Conservation (phyloP, 495 filamentous ascomycete genomes). For the Glarea lozoyensis region DNA sequence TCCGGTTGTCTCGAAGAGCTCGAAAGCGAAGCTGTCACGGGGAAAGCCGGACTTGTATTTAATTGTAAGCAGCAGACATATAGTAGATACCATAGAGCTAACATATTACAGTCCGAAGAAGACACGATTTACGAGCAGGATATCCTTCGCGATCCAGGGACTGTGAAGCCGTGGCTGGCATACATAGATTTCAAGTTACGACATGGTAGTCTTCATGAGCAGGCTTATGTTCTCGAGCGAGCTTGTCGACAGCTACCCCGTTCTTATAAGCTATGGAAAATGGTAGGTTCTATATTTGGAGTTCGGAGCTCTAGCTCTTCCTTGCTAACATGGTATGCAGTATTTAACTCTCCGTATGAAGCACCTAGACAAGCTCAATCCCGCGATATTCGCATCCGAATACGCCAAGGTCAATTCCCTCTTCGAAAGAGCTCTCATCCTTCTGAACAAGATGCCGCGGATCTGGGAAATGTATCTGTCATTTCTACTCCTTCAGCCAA, state of each 20-base stretch:
- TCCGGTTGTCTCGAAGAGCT: slow-evolving; percentile 18
- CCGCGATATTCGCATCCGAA: slow-evolving; percentile 70
- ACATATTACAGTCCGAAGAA: slow-evolving; percentile 52
- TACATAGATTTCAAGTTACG: slow-evolving; percentile 90
- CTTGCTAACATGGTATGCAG: slow-evolving; percentile 28
- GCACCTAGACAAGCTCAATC: slow-evolving; percentile 76
- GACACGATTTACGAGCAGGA: slow-evolving; percentile 96
- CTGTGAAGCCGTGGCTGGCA: slow-evolving; percentile 88
- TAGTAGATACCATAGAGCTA: slow-evolving; percentile 1
- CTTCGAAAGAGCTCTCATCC: slow-evolving; percentile 86
- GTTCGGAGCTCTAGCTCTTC: background rate
- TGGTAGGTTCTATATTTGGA: no score
- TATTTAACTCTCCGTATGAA: slow-evolving; percentile 82
- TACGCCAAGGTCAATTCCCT: slow-evolving; percentile 91
- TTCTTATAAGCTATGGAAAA: slow-evolving; percentile 98
- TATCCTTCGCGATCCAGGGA: slow-evolving; percentile 75
- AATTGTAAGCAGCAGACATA: slow-evolving; percentile 50
- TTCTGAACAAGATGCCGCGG: slow-evolving; percentile 97
- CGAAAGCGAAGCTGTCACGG: slow-evolving; percentile 20
- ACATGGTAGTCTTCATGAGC: slow-evolving; percentile 79
- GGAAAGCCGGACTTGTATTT: slow-evolving; percentile 58
- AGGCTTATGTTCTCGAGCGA: slow-evolving; percentile 90
- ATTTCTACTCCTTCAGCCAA: slow-evolving; percentile 83
- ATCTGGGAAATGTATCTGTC: slow-evolving; percentile 98
- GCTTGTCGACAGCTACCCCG: slow-evolving; percentile 83